phyloP scores from a whole-genome alignment of 73 alveolate genomes.

The Symbiodinium natans region DNA sequence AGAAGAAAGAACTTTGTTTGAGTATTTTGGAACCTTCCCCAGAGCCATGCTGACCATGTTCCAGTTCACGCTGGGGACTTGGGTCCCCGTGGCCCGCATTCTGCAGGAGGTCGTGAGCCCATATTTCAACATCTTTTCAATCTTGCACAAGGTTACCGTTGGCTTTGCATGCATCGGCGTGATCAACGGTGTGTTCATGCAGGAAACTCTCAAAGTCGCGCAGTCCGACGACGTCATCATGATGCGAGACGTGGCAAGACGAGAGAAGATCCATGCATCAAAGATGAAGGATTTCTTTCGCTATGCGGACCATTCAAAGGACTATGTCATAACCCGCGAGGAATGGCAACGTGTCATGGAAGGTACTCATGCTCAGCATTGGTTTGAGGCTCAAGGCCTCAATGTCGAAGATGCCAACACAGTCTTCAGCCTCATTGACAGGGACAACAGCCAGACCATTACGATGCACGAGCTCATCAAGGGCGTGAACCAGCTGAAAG shows the following conservation, averaged over 20 bases:
- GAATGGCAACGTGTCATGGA: constrained; percentile 80
- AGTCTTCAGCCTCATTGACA: constrained; percentile 33
- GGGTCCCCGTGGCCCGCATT: constrained; percentile 77
- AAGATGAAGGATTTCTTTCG: constrained; percentile 65
- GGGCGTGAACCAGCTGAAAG: constrained; percentile 48
- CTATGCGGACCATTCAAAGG: constrained; percentile 82
- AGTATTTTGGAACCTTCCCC: constrained; percentile 68
- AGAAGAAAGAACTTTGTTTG: constrained; percentile 1
- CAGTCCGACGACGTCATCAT: constrained; percentile 87
- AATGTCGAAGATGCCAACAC: constrained; percentile 54
- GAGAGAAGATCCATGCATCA: constrained; percentile 39
- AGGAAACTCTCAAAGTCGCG: constrained; percentile 77
- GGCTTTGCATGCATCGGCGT: constrained; percentile 85
- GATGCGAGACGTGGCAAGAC: constrained; percentile 81
- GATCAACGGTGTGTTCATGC: constrained; percentile 83
- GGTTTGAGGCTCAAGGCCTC: constrained; percentile 42
- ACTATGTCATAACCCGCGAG: constrained; percentile 18
- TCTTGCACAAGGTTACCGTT: constrained; percentile 53
- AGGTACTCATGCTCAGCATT: constrained; percentile 81
- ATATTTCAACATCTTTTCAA: constrained; percentile 70
- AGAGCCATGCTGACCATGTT: constrained; percentile 91
- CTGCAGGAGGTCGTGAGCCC: constrained; percentile 81
- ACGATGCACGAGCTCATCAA: constrained; percentile 58
- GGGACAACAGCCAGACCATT: constrained; percentile 45
- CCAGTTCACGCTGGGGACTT: constrained; percentile 79